Conservation (phyloP, 2,329 filamentous ascomycete genomes). For the Cladobotryum protrusum region DNA sequence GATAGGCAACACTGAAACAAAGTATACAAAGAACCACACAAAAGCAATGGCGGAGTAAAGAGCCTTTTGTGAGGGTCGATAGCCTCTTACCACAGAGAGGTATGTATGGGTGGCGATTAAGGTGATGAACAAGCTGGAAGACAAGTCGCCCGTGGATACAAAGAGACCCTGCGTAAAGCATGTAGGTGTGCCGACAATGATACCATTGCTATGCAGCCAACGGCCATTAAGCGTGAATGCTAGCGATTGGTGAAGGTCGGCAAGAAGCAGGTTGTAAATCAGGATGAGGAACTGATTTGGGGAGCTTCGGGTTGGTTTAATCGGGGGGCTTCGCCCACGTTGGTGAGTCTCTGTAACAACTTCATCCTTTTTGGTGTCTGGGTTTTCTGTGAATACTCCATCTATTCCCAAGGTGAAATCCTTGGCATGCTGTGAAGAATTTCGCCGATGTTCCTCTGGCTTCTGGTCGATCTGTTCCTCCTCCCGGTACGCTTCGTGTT, state of each 20-base stretch:
- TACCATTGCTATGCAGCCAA: constrained; percentile 49
- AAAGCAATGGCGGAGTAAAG: constrained; percentile 44
- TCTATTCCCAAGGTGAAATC: constrained; percentile 33
- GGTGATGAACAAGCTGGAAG: constrained; percentile 61
- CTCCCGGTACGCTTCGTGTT: background rate
- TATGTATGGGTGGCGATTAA: constrained; percentile 63
- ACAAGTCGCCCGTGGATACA: constrained; percentile 58
- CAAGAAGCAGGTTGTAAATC: constrained; percentile 62
- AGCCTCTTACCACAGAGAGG: constrained; percentile 51
- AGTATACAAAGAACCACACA: constrained; percentile 55
- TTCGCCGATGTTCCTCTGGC: constrained; percentile 5
- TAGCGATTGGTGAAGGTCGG: constrained; percentile 60
- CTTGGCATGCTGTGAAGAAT: constrained; percentile 17
- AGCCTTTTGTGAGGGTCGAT: constrained; percentile 41
- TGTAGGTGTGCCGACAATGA: constrained; percentile 46
- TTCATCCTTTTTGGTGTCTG: background rate
- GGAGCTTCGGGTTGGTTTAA: constrained; percentile 25
- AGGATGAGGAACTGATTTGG: constrained; percentile 64
- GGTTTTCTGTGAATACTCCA: constrained; percentile 23
- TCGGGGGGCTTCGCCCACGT: background rate
- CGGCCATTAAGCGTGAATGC: constrained; percentile 58
- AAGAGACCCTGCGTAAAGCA: constrained; percentile 65
- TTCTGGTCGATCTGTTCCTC: constrained; percentile 7
- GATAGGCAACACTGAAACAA: constrained; percentile 48
- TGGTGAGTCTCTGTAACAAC: background rate